Percentiles rank a stretch among this genome's conserved stretches.
phyloP scores from a whole-genome alignment of 1,284 basidiomycete genomes.

The Blastosporella zonata region DNA sequence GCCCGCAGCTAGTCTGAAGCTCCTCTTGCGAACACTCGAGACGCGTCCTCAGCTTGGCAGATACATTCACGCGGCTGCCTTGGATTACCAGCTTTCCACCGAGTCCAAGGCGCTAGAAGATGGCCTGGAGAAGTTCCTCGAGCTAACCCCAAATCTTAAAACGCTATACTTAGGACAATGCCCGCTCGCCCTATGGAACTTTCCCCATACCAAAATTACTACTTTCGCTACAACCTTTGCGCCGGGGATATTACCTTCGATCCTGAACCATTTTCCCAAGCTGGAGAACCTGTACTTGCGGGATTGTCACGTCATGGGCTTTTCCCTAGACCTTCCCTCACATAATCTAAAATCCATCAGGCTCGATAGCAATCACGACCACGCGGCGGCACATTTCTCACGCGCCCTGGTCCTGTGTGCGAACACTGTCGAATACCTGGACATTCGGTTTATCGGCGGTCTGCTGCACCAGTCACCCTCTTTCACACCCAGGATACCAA shows the following conservation, averaged over 20 bases:
- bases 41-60: constrained; percentile 23
- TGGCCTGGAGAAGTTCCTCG: constrained; percentile 22
- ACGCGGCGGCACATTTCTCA: constrained; percentile 23
- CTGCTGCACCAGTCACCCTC: constrained; percentile 23
- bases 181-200: constrained; percentile 26
- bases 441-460: constrained; percentile 29
- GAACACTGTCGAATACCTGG: constrained; percentile 20
- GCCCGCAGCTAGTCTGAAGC: constrained; percentile 23
- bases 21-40: constrained; percentile 24
- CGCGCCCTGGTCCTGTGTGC: constrained; percentile 22
- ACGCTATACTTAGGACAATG: constrained; percentile 26
- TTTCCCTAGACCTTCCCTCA: constrained; percentile 18
- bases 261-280: constrained; percentile 22
- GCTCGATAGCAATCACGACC: constrained; percentile 26
- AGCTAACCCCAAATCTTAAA: constrained; percentile 21
- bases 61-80: constrained; percentile 21
- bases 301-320: constrained; percentile 25
- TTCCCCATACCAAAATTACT: constrained; percentile 16
- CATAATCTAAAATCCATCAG: constrained; percentile 24
- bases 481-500: constrained; percentile 13
- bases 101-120: constrained; percentile 20
- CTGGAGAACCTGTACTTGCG: constrained; percentile 25
- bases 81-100: constrained; percentile 24
- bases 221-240: constrained; percentile 28
- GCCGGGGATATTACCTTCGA: constrained; percentile 24